Percentiles rank a stretch among this genome's conserved stretches.
These are phyloP conservation scores for Herpetospermum pedunculosum DNA, from an alignment of 306 rosid genomes.

Conservation along the genomic window DNA sequence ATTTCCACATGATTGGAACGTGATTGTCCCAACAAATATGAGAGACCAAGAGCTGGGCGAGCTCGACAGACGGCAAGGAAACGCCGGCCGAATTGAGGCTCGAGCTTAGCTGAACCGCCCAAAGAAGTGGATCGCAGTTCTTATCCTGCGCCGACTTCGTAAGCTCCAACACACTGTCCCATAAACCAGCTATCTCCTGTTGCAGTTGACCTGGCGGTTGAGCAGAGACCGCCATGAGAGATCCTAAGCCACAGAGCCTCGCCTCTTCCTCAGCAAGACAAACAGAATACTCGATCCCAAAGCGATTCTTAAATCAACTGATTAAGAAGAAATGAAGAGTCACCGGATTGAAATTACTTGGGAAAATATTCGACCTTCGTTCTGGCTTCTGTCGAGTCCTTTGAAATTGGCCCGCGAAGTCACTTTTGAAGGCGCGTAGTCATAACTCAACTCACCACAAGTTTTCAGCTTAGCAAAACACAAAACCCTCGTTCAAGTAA, in stretches of 20 bases:
- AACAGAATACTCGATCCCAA: background rate
- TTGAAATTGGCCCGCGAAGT: background rate
- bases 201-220: slow-evolving; percentile 17
- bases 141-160: slow-evolving; percentile 49
- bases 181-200: slow-evolving; percentile 10
- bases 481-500: background rate
- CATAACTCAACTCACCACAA: background rate
- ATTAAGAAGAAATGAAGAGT: background rate
- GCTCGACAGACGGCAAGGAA: slow-evolving; percentile 61
- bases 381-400: background rate
- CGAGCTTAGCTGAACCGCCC: slow-evolving; percentile 45
- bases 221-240: slow-evolving; percentile 26
- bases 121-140: slow-evolving; percentile 47
- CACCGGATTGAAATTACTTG: background rate
- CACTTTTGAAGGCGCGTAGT: background rate
- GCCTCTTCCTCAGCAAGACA: background rate
- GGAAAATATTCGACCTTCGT: background rate
- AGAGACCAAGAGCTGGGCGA: slow-evolving; percentile 63
- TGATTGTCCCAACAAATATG: slow-evolving; percentile 65
- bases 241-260: background rate
- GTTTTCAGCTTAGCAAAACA: no score
- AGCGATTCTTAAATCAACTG: background rate
- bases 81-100: slow-evolving; percentile 34
- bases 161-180: slow-evolving; percentile 45
- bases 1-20: slow-evolving; percentile 70